Conservation (phyloP, 306 rosid species). For the Ochetophila trinervis region DNA sequence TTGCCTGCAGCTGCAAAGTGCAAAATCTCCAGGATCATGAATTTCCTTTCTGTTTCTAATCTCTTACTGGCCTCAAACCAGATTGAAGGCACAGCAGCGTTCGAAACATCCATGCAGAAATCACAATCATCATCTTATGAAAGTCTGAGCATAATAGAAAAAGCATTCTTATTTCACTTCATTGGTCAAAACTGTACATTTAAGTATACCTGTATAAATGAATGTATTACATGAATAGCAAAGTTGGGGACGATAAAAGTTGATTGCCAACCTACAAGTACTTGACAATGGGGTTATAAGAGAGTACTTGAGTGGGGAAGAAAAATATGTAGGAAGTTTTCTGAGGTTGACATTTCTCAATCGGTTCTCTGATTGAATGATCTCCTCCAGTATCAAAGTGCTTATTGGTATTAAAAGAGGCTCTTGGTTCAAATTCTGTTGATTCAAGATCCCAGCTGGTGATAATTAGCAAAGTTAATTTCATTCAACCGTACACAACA, state of each 20-base stretch:
- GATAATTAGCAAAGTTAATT: constrained; percentile 52
- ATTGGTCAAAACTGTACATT: constrained; percentile 16
- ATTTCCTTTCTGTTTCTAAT: too few species aligned
- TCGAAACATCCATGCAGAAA: not conserved
- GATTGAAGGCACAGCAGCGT: too few species aligned
- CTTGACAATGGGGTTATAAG: not conserved
- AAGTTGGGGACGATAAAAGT: constrained; percentile 8
- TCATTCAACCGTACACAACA: constrained; percentile 74
- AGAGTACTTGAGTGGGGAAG: too few species aligned
- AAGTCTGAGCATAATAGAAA: not conserved
- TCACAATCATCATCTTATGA: not conserved
- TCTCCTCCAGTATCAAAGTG: not conserved
- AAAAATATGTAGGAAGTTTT: not conserved
- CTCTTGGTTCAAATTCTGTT: constrained; percentile 25
- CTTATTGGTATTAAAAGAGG: constrained; percentile 7
- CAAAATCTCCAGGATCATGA: too few species aligned
- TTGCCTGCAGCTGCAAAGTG: too few species aligned
- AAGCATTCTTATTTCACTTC: constrained; percentile 1
- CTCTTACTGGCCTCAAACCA: too few species aligned
- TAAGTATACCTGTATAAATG: constrained; percentile 11
- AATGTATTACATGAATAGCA: not conserved
- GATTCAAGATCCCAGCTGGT: constrained; percentile 38
- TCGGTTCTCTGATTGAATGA: constrained; percentile 3
- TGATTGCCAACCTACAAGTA: constrained; percentile 17
- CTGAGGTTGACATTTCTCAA: constrained; percentile 12